Base-by-base conservation (phyloP, 2,329 filamentous ascomycete genomes). In the Bipolaris victoriae region DNA sequence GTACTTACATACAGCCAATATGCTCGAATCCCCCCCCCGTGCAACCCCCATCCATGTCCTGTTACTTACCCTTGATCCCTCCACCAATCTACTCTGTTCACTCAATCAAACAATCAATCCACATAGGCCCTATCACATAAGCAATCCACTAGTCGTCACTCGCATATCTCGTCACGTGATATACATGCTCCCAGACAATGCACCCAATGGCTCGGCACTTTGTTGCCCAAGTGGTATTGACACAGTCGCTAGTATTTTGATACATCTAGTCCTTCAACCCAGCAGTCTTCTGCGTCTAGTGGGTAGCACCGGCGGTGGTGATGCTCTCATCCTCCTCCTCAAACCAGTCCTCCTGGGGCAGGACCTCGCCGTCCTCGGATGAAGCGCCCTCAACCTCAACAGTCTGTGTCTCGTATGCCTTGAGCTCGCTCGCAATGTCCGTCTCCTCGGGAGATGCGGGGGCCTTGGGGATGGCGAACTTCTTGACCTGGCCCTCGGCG, bases 311-410 rank as follows among this genome's bases (percentile, higher is more conserved):
- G 57, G 79, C 74, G 47, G 78, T 67, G 66, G 82, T 79, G 58
- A 79, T 79, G 50, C 58, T 64, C 68, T 84, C 83, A 51, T 82
- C 80, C 54, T 93, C 89, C 77, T 92, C 88, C 79, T 93, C 92
- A 70, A 96, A 90, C 91, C 92, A 97, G 75, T 87, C 85, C 77
- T 88, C 83, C 75, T 87, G 84, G 33, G 81, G 82, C 46, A 81
- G 88, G 81, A 79, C 81, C 60, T 88, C 84, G 55, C 85, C 82
- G 66, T 83, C 82, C 77, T 73, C 69, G 60, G 81, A 78, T 68
- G 84, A 82, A 67, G 91, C 87, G 67, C 94, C 94, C 84, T 98
- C 94, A 66, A 98, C 89, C 81, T 99, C 95, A 69, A 97, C 93
- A 71, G 89, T 86, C 85, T 96, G 92, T 77, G 82, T 86, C 86